These are phyloP conservation scores for Thelonectria discophora DNA, from an alignment of 2,329 filamentous ascomycete species.

Conservation along the genomic window DNA sequence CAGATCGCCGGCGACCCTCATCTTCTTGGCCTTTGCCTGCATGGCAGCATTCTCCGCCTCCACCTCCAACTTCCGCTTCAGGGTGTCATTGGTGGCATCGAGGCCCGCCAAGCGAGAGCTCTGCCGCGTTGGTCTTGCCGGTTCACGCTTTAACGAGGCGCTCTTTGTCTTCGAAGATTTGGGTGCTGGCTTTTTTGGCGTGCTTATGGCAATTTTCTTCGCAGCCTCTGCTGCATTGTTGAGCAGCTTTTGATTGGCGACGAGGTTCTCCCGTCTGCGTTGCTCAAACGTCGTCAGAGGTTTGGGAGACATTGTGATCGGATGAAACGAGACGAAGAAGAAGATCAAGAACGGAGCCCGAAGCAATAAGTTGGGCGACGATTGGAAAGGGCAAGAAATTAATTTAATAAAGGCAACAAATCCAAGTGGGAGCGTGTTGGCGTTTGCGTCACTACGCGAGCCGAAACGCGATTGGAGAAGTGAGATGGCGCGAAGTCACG, in stretches of 20 bases:
- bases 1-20: conserved; percentile 65
- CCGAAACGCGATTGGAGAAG: conserved; percentile 36
- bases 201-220: conserved; percentile 68
- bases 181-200: conserved; percentile 55
- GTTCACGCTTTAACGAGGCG: conserved; percentile 58
- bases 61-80: conserved; percentile 62
- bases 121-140: conserved; percentile 60
- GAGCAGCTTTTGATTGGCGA: conserved; percentile 81
- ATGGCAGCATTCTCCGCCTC: conserved; percentile 55
- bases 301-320: conserved; percentile 53
- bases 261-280: conserved; percentile 85
- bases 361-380: background rate
- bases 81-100: conserved; percentile 55
- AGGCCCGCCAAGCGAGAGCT: conserved; percentile 68
- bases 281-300: conserved; percentile 86
- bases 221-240: conserved; percentile 79
- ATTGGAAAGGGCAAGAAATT: background rate
- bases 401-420: conserved; percentile 1
- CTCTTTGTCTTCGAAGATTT: conserved; percentile 45
- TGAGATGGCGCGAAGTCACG: conserved; percentile 48
- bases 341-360: background rate
- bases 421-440: conserved; percentile 13
- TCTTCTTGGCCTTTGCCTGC: conserved; percentile 65
- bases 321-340: background rate
- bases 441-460: conserved; percentile 8